phyloP scores from a whole-genome alignment of 768 basidiomycete genomes.

The Tricholoma flavovirens region DNA sequence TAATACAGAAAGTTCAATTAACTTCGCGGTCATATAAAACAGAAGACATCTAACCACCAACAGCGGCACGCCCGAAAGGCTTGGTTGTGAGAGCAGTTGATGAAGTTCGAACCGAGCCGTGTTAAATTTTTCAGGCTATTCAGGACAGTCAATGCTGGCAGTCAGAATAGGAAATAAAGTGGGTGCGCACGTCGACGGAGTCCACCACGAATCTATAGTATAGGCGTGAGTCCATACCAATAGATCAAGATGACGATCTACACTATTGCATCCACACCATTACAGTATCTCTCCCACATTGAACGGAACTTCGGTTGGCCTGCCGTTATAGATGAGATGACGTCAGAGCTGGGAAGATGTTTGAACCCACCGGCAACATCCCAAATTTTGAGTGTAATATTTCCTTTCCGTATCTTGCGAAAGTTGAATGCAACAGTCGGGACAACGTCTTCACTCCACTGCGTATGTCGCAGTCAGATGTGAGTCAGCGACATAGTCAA shows the following conservation, averaged over 20 bases:
- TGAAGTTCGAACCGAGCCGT: slow-evolving; percentile 82
- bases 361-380: slow-evolving; percentile 75
- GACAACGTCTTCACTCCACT: slow-evolving; percentile 97
- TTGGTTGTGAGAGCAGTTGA: slow-evolving; percentile 63
- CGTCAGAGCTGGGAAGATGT: slow-evolving; percentile 4
- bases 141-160: not conserved
- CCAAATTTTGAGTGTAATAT: slow-evolving; percentile 91
- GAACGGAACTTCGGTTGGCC: slow-evolving; percentile 92
- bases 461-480: slow-evolving; percentile 10
- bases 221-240: not conserved
- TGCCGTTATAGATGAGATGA: slow-evolving; percentile 19
- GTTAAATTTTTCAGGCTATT: slow-evolving; percentile 74
- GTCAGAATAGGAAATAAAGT: not conserved
- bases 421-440: slow-evolving; percentile 94
- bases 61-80: slow-evolving; percentile 66
- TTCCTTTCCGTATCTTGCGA: slow-evolving; percentile 82
- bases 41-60: slow-evolving; percentile 58
- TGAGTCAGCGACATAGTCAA: not conserved
- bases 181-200: slow-evolving; percentile 67
- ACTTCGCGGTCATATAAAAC: not conserved
- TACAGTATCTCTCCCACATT: slow-evolving; percentile 95
- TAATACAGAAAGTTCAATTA: not conserved
- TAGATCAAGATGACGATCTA: slow-evolving; percentile 30
- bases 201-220: slow-evolving; percentile 82
- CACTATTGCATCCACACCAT: slow-evolving; percentile 91